phyloP scores from a whole-genome alignment of 1,284 basidiomycete species.

The Pterula multifida region DNA sequence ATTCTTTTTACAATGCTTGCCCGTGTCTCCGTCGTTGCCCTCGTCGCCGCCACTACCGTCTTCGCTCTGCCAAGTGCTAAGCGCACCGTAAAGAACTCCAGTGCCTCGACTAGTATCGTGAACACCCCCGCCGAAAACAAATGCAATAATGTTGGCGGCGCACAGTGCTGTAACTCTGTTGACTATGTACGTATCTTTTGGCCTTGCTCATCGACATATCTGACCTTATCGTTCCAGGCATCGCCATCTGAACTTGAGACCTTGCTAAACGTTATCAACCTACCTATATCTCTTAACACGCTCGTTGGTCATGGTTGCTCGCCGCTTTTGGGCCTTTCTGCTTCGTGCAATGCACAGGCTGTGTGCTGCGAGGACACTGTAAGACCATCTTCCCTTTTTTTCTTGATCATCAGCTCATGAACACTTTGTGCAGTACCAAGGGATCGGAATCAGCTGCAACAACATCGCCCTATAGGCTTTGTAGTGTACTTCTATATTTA shows the following conservation, averaged over 20 bases:
- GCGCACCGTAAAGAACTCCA: neutral
- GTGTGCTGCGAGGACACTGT: slow-evolving; percentile 1
- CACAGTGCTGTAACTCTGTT: neutral
- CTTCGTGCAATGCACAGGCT: neutral
- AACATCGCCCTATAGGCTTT: neutral
- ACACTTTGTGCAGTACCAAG: neutral
- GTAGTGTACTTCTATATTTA: slow-evolving; percentile 1
- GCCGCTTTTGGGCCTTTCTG: neutral
- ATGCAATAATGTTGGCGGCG: neutral
- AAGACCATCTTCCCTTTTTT: neutral
- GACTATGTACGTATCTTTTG: neutral
- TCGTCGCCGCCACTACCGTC: slow-evolving; percentile 22
- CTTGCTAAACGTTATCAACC: neutral
- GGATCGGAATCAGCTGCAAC: slow-evolving; percentile 2
- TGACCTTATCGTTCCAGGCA: neutral
- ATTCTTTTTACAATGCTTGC: slow-evolving; percentile 22
- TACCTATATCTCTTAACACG: neutral
- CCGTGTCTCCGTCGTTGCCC: slow-evolving; percentile 12
- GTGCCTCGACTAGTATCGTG: neutral
- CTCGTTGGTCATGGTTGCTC: neutral
- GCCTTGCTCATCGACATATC: neutral
- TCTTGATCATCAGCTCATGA: neutral
- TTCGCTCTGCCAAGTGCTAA: slow-evolving; percentile 14
- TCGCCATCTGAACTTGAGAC: neutral
- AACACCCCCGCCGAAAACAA: neutral